Conservation (phyloP, 106 monocot genomes). For the Allium sativum region DNA sequence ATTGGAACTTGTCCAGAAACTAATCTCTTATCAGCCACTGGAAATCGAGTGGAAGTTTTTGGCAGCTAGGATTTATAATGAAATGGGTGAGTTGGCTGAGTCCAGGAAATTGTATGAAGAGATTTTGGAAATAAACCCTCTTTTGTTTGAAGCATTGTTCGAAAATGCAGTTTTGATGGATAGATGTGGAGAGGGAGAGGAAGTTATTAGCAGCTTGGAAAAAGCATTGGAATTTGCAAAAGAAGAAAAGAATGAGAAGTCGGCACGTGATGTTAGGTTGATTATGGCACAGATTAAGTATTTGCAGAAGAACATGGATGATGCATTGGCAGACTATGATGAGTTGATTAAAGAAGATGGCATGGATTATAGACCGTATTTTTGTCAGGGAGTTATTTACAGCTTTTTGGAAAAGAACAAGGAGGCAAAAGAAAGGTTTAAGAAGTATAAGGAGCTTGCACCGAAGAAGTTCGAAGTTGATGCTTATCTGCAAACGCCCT, state of each 20-base stretch:
- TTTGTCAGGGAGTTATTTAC: conserved; percentile 77
- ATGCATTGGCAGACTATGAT: conserved; percentile 47
- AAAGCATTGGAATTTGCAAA: conserved; percentile 38
- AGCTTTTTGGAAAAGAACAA: conserved; percentile 37
- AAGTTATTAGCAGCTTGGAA: conserved; percentile 36
- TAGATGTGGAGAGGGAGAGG: conserved; percentile 36
- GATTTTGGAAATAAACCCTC: conserved; percentile 49
- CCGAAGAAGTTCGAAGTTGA: conserved; percentile 49
- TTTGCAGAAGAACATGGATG: conserved; percentile 67
- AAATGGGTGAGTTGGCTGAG: conserved; percentile 28
- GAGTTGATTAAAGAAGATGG: conserved; percentile 58
- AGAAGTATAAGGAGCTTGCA: conserved; percentile 46
- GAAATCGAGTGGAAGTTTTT: conserved; percentile 74
- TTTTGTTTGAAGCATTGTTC: conserved; percentile 63
- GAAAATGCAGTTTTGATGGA: conserved; percentile 70
- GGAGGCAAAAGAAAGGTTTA: conserved; percentile 66
- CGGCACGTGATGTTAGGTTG: conserved; percentile 48
- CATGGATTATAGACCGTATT: conserved; percentile 57
- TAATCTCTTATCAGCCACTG: conserved; percentile 33
- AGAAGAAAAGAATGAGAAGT: conserved; percentile 30
- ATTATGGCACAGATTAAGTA: conserved; percentile 68
- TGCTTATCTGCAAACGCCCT: conserved; percentile 43
- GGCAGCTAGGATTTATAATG: conserved; percentile 41
- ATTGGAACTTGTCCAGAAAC: conserved; percentile 25
- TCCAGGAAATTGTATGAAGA: conserved; percentile 45